Evolutionary conservation across 2,329 filamentous ascomycete genomes (phyloP).

Genomic region (Xylariaceae sp.): DNA sequence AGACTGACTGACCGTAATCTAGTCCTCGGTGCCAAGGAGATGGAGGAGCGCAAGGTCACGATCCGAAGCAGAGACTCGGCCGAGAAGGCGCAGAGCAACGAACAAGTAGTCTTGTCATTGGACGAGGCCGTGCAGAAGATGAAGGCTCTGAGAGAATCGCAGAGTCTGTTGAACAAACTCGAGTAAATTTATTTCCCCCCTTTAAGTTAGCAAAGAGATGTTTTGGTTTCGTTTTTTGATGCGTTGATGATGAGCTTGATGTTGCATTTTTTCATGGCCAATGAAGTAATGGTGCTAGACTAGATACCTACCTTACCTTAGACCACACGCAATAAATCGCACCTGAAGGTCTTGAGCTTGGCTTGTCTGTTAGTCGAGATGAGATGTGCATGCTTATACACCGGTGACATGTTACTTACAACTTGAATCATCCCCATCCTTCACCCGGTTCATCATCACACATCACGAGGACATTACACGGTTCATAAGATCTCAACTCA

Average conservation of each 20-base stretch:
- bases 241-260: background rate
- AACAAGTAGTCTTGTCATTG: slow-evolving; percentile 23
- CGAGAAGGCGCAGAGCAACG: slow-evolving; percentile 24
- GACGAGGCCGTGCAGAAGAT: slow-evolving; percentile 25
- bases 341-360: background rate
- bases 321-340: slow-evolving; percentile 4
- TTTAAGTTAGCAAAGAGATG: background rate
- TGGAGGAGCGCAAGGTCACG: slow-evolving; percentile 25
- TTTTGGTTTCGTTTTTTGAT: background rate
- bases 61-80: slow-evolving; percentile 24
- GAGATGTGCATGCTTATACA: too few species aligned
- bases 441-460: too few species aligned
- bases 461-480: too few species aligned
- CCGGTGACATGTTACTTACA: too few species aligned
- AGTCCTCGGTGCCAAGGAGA: slow-evolving; percentile 28
- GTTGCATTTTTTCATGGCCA: background rate
- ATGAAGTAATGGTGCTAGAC: slow-evolving; percentile 1
- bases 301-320: slow-evolving; percentile 6
- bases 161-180: slow-evolving; percentile 13
- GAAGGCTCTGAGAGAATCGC: slow-evolving; percentile 12
- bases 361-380: background rate
- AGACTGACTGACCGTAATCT: slow-evolving; percentile 1
- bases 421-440: background rate
- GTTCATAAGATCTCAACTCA: too few species aligned
- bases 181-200: slow-evolving; percentile 3